Evolutionary conservation across 345 rosid species (phyloP), one percentile per base, ranked within the genome.

Genomic region (Eutrema yunnanense): DNA sequence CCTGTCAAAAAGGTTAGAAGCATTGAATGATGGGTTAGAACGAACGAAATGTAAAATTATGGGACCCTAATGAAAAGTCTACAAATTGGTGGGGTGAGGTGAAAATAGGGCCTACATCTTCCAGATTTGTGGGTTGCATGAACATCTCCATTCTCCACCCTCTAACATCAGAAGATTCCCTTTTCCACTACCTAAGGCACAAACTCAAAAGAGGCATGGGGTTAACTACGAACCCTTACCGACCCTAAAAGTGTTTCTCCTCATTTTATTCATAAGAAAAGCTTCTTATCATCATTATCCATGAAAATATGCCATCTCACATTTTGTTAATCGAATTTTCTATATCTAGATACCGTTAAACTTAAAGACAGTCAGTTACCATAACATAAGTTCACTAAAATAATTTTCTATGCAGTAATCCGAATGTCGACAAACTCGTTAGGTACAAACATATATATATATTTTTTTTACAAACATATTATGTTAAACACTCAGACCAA

Each of bases 151-250:
- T 65, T 5, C 75, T 55, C 65, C 66, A 76, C 70, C 78, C 55
- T 60, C 60, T 38, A 68, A 51, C 0, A 22, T 32, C 74, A 62
- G 60, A 69, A 69, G 79, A 76, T 76, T 69, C 79, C 65, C 43
- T 48, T 76, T 76, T 69, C 75, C 75, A 76, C 79, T 62, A 69
- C 65, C 32, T 30, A 69, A 29, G 79, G 60, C 75, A 76, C 75
- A 76, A 26, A 69, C 75, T 62, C 70, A 62, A 55, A 37, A 47
- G 74, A 69, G 57, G 79, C 65, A 75, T 69, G 65, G 79, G 53
- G 38, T 48, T 75, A 69, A 75, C 75, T 64, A 60, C 43, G 40
- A 62, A 29, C 47, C 65, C 65, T 68, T 68, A 10, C 26, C 36
- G 73, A 60, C 69, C 74, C 42, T 38, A 16, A 69, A 62, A 75